Percentiles rank a stretch among this genome's conserved stretches.
These are phyloP conservation scores for Mychonastes homosphaera DNA, from an alignment of 139 green algal genomes.

Conservation along the genomic window DNA sequence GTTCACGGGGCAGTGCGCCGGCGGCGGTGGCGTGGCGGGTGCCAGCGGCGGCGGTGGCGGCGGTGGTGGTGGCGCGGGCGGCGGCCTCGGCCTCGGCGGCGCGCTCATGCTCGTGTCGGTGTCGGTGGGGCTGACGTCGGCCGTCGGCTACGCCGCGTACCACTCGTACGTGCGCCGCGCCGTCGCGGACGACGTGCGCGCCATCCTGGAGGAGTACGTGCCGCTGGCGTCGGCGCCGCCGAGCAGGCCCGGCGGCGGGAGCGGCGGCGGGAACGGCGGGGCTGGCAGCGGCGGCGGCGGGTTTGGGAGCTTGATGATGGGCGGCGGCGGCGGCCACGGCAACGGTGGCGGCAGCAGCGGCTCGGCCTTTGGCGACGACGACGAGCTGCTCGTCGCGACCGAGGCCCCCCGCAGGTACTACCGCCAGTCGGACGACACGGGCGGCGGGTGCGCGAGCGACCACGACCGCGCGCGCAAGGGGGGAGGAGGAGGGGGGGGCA, in stretches of 20 bases:
- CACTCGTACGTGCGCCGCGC: conserved; percentile 23
- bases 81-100: conserved; percentile 21
- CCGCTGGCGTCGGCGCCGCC: conserved; percentile 39
- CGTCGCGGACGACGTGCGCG: conserved; percentile 56
- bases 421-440: too few relatives aligned
- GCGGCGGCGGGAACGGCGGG: background rate
- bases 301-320: too few relatives aligned
- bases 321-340: too few relatives aligned
- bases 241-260: background rate
- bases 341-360: too few relatives aligned
- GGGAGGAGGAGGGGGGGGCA: too few relatives aligned
- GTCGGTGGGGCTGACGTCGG: conserved; percentile 18
- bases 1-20: conserved; percentile 24
- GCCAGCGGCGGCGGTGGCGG: background rate
- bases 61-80: background rate
- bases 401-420: too few relatives aligned
- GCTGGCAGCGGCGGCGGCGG: background rate
- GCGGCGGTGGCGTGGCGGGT: background rate
- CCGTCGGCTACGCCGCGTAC: conserved; percentile 32
- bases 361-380: too few relatives aligned
- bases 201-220: conserved; percentile 75
- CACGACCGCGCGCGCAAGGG: too few relatives aligned
- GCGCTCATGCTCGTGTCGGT: conserved; percentile 32
- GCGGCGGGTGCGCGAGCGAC: too few relatives aligned
- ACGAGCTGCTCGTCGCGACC: too few relatives aligned